Percentiles rank a stretch among this genome's conserved stretches.
Evolutionary conservation across 2,329 filamentous ascomycete species (phyloP).

Genomic region (Phyllosticta citrichinensis): DNA sequence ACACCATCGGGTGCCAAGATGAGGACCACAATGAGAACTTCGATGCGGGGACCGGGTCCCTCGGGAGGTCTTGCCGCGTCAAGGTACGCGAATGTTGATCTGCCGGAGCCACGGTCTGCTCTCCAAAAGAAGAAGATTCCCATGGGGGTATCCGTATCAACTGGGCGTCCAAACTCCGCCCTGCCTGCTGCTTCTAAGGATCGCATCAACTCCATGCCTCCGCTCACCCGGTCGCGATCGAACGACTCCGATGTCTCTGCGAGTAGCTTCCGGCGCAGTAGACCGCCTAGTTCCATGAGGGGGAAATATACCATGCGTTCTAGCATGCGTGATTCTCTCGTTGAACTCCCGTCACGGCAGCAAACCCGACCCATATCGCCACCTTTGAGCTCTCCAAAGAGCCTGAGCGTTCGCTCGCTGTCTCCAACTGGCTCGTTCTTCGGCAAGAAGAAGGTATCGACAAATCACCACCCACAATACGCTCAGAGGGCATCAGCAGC

Average conservation of each 20-base stretch:
- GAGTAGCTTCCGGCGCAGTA: slow-evolving; percentile 71
- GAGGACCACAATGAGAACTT: slow-evolving; percentile 14
- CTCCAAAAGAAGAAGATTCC: slow-evolving; percentile 32
- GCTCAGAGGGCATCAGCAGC: slow-evolving; percentile 8
- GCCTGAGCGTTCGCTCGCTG: slow-evolving; percentile 58
- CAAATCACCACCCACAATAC: slow-evolving; percentile 10
- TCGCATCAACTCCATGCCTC: slow-evolving; percentile 20
- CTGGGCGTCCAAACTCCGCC: slow-evolving; percentile 20
- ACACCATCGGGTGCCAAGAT: slow-evolving; percentile 2
- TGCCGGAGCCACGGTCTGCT: slow-evolving; percentile 23
- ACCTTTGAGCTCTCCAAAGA: slow-evolving; percentile 36
- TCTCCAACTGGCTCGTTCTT: slow-evolving; percentile 55
- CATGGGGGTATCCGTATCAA: slow-evolving; percentile 13
- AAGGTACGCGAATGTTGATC: slow-evolving; percentile 18
- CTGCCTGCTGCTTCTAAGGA: slow-evolving; percentile 14
- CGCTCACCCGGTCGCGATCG: slow-evolving; percentile 16
- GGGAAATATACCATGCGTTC: slow-evolving; percentile 53
- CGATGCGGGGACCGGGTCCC: slow-evolving; percentile 17
- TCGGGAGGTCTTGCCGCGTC: slow-evolving; percentile 23
- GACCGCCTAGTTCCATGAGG: slow-evolving; percentile 23
- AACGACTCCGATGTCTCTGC: slow-evolving; percentile 38
- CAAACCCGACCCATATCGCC: slow-evolving; percentile 13
- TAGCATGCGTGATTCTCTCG: slow-evolving; percentile 55
- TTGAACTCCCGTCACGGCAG: slow-evolving; percentile 19
- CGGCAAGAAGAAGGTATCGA: slow-evolving; percentile 13